Conservation (phyloP, 192 early-diverging fungal species). For the Backusella circina region DNA sequence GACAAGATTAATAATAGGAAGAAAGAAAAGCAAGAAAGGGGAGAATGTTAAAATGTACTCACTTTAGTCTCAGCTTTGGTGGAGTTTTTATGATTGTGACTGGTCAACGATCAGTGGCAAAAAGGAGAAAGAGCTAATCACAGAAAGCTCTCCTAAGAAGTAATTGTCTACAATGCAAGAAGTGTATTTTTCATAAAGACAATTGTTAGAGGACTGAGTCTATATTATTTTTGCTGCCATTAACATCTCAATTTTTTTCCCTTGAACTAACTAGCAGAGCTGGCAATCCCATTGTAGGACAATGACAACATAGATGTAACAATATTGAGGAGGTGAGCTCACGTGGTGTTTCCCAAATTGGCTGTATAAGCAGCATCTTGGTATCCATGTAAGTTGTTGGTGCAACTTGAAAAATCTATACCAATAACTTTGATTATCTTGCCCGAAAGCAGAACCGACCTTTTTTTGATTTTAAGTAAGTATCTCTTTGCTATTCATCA, state of each 20-base stretch:
- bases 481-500: background rate
- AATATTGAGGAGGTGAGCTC: background rate
- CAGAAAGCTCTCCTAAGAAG: background rate
- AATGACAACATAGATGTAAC: background rate
- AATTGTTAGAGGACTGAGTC: background rate
- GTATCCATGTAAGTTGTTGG: background rate
- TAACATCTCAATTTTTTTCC: background rate
- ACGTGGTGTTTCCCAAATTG: background rate
- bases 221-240: background rate
- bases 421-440: conserved; percentile 1
- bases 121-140: background rate
- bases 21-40: background rate
- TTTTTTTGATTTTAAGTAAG: background rate
- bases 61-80: background rate
- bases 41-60: background rate
- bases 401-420: background rate
- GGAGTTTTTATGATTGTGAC: conserved; percentile 1
- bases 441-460: background rate
- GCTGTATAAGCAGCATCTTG: background rate
- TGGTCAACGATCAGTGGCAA: background rate
- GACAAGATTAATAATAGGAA: background rate
- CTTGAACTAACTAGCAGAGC: background rate
- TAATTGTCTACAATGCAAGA: background rate
- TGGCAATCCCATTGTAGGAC: background rate
- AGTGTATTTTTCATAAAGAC: background rate